phyloP scores from a whole-genome alignment of 2,329 filamentous ascomycete genomes.

The Calonectria henricotiae region DNA sequence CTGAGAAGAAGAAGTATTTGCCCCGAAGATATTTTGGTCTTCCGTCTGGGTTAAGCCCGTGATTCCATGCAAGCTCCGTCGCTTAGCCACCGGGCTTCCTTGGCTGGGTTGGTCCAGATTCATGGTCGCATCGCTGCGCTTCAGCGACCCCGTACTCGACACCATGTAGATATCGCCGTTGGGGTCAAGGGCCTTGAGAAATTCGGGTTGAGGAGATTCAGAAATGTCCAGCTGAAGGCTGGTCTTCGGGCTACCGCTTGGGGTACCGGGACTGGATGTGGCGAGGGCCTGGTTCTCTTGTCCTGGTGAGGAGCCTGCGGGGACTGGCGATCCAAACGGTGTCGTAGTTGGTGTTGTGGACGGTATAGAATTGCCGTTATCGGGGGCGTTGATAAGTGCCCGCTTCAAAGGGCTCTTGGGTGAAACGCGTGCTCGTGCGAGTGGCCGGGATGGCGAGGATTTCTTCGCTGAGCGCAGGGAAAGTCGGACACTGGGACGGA shows the following conservation, averaged over 20 bases:
- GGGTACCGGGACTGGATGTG: conserved; percentile 56
- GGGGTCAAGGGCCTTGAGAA: conserved; percentile 69
- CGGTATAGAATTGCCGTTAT: conserved; percentile 78
- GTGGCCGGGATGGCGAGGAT: conserved; percentile 67
- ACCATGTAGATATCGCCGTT: conserved; percentile 56
- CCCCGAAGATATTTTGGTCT: conserved; percentile 85
- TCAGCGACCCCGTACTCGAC: conserved; percentile 81
- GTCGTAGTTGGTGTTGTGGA: conserved; percentile 57
- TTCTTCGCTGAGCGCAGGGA: conserved; percentile 76
- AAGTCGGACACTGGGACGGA: conserved; percentile 78
- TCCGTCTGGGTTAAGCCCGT: conserved; percentile 71
- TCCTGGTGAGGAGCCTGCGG: conserved; percentile 57
- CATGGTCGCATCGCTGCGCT: conserved; percentile 93
- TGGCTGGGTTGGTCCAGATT: conserved; percentile 84
- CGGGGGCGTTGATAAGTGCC: conserved; percentile 79
- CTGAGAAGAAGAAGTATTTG: conserved; percentile 60
- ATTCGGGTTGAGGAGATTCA: conserved; percentile 67
- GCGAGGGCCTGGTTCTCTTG: conserved; percentile 62
- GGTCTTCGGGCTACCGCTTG: conserved; percentile 63
- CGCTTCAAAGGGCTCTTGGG: conserved; percentile 88
- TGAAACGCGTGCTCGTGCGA: conserved; percentile 78
- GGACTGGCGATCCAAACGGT: conserved; percentile 51
- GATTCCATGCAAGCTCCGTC: conserved; percentile 87
- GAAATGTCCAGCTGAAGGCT: conserved; percentile 73
- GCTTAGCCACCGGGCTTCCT: conserved; percentile 91